Percentiles rank a stretch among this genome's conserved stretches.
Evolutionary conservation across 305 asterid genomes (phyloP).

Genomic region (Fraxinus ornus): DNA sequence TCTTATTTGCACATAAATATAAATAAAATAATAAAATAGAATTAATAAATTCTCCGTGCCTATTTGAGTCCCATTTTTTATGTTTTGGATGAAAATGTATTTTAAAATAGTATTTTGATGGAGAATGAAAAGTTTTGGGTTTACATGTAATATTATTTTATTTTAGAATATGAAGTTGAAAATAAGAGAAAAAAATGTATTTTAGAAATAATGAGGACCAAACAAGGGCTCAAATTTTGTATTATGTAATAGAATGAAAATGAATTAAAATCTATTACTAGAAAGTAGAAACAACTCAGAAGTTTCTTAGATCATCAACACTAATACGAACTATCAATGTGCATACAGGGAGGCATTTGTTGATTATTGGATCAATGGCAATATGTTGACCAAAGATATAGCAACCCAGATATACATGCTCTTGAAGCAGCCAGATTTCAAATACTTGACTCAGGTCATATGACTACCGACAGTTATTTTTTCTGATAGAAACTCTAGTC

Average conservation of each 20-base stretch:
- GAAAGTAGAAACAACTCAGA: not conserved
- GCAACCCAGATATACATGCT: conserved; percentile 69
- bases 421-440: conserved; percentile 79
- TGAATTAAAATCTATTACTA: not conserved
- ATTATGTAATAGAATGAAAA: not conserved
- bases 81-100: too few species aligned
- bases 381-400: conserved; percentile 80
- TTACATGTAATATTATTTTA: too few species aligned
- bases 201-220: too few species aligned
- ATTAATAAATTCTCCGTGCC: not conserved
- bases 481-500: not conserved
- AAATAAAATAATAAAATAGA: not conserved
- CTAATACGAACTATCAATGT: conserved; percentile 3
- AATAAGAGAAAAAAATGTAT: too few species aligned
- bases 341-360: conserved; percentile 82
- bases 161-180: too few species aligned
- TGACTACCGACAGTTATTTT: not conserved
- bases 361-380: conserved; percentile 77
- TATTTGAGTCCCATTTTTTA: too few species aligned
- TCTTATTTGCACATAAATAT: not conserved
- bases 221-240: not conserved
- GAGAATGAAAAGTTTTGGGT: too few species aligned
- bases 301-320: not conserved
- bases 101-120: too few species aligned
- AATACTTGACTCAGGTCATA: conserved; percentile 67